Evolutionary conservation across 148 eudicot species (phyloP).

Genomic region (Rhododendron simsii): DNA sequence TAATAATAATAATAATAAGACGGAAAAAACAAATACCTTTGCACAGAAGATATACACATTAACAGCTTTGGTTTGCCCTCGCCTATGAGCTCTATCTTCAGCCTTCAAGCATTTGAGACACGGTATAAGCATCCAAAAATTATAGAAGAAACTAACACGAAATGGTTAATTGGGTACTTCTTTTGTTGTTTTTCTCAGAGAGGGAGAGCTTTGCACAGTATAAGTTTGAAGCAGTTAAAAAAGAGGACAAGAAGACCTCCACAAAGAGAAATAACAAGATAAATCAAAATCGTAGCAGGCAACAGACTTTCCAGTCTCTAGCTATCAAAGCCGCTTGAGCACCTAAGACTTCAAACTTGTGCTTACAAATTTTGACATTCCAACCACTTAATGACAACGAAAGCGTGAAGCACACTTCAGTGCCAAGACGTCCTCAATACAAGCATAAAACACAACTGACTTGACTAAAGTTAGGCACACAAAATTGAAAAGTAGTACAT

Average conservation of each 20-base stretch:
- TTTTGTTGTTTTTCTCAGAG: background rate
- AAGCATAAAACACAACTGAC: background rate
- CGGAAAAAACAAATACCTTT: constrained; percentile 43
- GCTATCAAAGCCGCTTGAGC: background rate
- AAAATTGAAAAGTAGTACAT: background rate
- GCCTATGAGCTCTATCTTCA: constrained; percentile 93
- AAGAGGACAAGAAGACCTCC: background rate
- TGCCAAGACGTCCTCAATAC: background rate
- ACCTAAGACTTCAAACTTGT: background rate
- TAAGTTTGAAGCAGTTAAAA: background rate
- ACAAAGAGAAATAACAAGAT: background rate
- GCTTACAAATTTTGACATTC: background rate
- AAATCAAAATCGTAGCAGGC: background rate
- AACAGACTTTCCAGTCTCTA: background rate
- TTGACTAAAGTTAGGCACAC: background rate
- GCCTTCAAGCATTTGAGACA: constrained; percentile 47
- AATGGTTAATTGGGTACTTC: background rate
- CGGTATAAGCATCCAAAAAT: constrained; percentile 1
- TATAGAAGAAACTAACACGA: background rate
- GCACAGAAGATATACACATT: constrained; percentile 92
- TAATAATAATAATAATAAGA: background rate
- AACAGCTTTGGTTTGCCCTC: constrained; percentile 87
- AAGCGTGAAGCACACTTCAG: background rate
- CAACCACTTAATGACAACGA: background rate
- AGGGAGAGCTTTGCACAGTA: background rate